Conservation (phyloP, 352 stramenopile species). For the Phytophthora palmivora region DNA sequence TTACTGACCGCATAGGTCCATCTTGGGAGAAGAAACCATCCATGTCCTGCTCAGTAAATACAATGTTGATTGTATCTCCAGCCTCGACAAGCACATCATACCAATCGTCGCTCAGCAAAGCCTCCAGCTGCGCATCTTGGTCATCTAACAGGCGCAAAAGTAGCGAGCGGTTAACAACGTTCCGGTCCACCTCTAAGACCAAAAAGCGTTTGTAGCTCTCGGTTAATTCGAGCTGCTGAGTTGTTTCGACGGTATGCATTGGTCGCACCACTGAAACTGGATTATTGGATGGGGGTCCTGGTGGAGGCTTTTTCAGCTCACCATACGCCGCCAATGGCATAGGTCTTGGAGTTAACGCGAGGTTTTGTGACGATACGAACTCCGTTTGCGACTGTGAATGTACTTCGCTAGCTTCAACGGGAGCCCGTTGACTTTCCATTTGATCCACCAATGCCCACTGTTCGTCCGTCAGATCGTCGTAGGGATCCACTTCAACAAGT, state of each 20-base stretch:
- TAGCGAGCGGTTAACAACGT: conserved; percentile 58
- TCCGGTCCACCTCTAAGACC: conserved; percentile 69
- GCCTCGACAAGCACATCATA: conserved; percentile 77
- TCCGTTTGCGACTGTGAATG: conserved; percentile 33
- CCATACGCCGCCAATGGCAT: conserved; percentile 28
- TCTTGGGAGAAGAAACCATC: conserved; percentile 55
- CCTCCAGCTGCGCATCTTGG: conserved; percentile 64
- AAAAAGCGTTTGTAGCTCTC: conserved; percentile 67
- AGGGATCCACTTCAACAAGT: conserved; percentile 49
- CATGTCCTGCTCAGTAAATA: conserved; percentile 65
- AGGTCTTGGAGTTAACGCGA: conserved; percentile 37
- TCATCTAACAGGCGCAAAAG: conserved; percentile 72
- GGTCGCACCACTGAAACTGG: conserved; percentile 30
- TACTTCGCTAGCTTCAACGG: conserved; percentile 15
- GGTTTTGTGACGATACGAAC: conserved; percentile 35
- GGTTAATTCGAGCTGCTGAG: conserved; percentile 2
- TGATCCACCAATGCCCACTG: conserved; percentile 81
- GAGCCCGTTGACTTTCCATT: conserved; percentile 59
- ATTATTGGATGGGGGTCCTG: conserved; percentile 9
- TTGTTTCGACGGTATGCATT: conserved; percentile 9
- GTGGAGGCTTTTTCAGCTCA: conserved; percentile 16
- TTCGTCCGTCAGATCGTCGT: conserved; percentile 78
- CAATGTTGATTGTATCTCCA: conserved; percentile 82
- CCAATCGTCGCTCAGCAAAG: conserved; percentile 73
- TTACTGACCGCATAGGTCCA: conserved; percentile 2